These are phyloP conservation scores for Raffaelea ambrosiae DNA, from an alignment of 2,329 filamentous ascomycete species.

Conservation along the genomic window DNA sequence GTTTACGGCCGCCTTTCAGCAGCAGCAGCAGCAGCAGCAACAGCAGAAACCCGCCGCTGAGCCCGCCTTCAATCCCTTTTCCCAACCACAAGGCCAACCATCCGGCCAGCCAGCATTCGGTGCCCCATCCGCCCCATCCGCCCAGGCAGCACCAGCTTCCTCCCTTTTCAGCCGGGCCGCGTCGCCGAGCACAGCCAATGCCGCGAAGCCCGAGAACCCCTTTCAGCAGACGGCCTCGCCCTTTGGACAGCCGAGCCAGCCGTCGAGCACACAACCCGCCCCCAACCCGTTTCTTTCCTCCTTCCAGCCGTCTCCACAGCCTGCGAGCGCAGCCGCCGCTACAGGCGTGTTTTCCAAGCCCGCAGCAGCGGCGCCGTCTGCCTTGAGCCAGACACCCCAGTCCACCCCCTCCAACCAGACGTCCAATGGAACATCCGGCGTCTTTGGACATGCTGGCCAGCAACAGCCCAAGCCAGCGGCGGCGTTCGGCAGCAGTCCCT, in stretches of 20 bases:
- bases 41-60: not conserved
- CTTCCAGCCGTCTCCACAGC: too few species aligned
- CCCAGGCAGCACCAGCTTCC: not conserved
- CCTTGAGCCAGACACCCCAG: too few species aligned
- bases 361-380: too few species aligned
- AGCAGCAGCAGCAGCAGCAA: not conserved
- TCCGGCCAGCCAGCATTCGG: not conserved
- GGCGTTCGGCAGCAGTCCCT: not conserved
- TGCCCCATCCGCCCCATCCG: not conserved
- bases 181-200: too few species aligned
- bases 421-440: too few species aligned
- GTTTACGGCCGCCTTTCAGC: slow-evolving; percentile 1
- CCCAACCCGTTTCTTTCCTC: too few species aligned
- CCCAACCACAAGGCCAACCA: not conserved
- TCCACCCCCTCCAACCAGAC: too few species aligned
- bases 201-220: not conserved
- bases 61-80: too few species aligned
- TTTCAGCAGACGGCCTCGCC: not conserved
- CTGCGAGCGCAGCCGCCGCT: too few species aligned
- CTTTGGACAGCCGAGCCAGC: not conserved
- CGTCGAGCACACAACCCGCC: not conserved
- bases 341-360: too few species aligned
- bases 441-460: too few species aligned
- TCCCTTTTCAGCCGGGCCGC: too few species aligned
- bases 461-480: not conserved